These are phyloP conservation scores for Styphnolobium japonicum DNA, from an alignment of 306 rosid genomes.

Conservation along the genomic window DNA sequence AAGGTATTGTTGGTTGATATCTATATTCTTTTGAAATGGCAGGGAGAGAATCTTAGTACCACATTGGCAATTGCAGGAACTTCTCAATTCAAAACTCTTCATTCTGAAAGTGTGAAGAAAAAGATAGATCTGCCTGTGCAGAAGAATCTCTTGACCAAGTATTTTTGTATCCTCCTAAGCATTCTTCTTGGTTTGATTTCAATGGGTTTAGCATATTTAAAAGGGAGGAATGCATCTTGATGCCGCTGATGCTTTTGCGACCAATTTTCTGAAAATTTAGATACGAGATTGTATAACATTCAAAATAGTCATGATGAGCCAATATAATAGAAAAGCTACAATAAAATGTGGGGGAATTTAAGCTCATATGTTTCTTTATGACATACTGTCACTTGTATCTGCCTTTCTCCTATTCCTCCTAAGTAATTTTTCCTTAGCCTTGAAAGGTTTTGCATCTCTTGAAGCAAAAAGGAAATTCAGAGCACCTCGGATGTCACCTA, in stretches of 20 bases:
- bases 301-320: slow-evolving; percentile 4
- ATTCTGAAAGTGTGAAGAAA: slow-evolving; percentile 57
- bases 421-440: slow-evolving; percentile 47
- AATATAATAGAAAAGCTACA: background rate
- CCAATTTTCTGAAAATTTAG: background rate
- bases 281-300: background rate
- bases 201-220: slow-evolving; percentile 6
- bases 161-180: slow-evolving; percentile 80
- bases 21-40: slow-evolving; percentile 31
- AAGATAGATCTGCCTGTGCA: slow-evolving; percentile 83
- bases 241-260: background rate
- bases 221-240: slow-evolving; percentile 5
- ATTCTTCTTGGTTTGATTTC: background rate
- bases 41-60: slow-evolving; percentile 45
- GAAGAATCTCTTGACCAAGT: slow-evolving; percentile 84
- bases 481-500: slow-evolving; percentile 77
- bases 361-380: background rate
- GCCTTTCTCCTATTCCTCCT: slow-evolving; percentile 12
- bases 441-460: slow-evolving; percentile 87
- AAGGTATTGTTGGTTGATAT: slow-evolving; percentile 21
- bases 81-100: slow-evolving; percentile 40
- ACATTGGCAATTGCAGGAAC: slow-evolving; percentile 28
- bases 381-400: background rate
- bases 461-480: slow-evolving; percentile 87
- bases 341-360: background rate